Base-by-base conservation (phyloP, 2,329 filamentous ascomycete genomes). In the Arachnomyces sp. region DNA sequence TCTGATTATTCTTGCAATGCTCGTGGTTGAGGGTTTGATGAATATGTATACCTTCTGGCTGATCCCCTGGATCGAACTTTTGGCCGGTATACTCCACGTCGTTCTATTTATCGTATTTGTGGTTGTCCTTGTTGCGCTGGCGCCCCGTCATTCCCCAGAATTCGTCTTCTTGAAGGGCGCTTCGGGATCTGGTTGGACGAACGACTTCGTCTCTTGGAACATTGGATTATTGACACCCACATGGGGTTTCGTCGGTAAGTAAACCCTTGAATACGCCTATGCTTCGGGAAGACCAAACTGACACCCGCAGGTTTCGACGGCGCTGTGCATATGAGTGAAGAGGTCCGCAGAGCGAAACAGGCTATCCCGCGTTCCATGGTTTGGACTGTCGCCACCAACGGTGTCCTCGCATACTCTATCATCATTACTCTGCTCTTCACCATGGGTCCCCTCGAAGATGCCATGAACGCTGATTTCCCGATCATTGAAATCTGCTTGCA, bases 271-370 rank as follows among this genome's bases (percentile, higher is more conserved):
- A 34, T 17, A 38, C 21, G 9, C 14, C 16, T 13, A 13, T 2
- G 6, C 5, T 13, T 25, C 18, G 32, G n/a, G 9, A 4, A 29
- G 9, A 9, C 21, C 21, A 30, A 32, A 33, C 34, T 40, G 8
- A 47, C 18, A 0, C 17, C 1, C 1, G 36, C 43, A 64, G 69
- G 69, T 8, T 69, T 69, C 36, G 70, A 74, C 34, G 62, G 67
- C 7, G 64, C 66, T 9, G 57, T 74, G 0, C 70, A 73, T 41
- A 68, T 72, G 63, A 66, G 64, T 16, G 65, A 69, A 46, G 66
- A 69, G 48, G 65, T 66, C 4, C 56, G 60, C 4, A 58, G 69
- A 39, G 62, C 70, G 2, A 67, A 68, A 36, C 60, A 65, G 12
- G 65, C 67, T 1, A 63, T 73, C 2, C 71, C 69, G 0, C 59